Conservation (phyloP, 83 land plant genomes). For the Larix sibirica region DNA sequence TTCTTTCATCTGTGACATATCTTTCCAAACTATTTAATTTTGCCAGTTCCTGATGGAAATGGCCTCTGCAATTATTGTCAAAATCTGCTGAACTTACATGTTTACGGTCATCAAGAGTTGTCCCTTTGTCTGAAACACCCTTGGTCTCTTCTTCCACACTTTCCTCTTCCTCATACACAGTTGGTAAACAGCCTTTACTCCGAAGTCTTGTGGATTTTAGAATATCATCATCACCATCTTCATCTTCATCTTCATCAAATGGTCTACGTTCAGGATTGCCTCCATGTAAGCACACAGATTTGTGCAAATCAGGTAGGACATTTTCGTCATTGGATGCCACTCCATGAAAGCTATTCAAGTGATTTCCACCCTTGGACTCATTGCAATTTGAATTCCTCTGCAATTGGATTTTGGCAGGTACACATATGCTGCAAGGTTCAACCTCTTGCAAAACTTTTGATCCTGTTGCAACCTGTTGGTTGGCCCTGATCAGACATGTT, state of each 20-base stretch:
- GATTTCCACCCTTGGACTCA: neutral
- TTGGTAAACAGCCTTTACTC: constrained; percentile 52
- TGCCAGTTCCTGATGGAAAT: neutral
- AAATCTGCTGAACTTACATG: neutral
- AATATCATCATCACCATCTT: constrained; percentile 22
- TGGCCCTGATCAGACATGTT: neutral
- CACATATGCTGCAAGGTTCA: neutral
- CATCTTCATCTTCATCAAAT: neutral
- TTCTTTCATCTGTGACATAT: constrained; percentile 42
- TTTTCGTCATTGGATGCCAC: neutral
- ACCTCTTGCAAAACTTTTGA: neutral
- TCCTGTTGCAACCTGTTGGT: neutral
- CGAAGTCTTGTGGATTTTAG: constrained; percentile 10
- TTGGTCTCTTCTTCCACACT: constrained; percentile 33
- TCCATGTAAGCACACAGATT: neutral
- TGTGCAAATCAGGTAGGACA: neutral
- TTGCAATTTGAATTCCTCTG: neutral
- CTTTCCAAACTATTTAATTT: neutral
- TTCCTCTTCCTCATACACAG: constrained; percentile 62
- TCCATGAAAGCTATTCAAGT: constrained; percentile 3
- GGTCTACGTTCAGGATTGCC: neutral
- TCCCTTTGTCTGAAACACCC: neutral
- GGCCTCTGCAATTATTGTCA: neutral
- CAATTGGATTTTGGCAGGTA: neutral
- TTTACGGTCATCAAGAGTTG: neutral